A percentile compares a stretch with the other conserved stretches of the same genome.
Evolutionary conservation across 2,329 filamentous ascomycete species (phyloP).

Genomic region (Fusarium setosum): DNA sequence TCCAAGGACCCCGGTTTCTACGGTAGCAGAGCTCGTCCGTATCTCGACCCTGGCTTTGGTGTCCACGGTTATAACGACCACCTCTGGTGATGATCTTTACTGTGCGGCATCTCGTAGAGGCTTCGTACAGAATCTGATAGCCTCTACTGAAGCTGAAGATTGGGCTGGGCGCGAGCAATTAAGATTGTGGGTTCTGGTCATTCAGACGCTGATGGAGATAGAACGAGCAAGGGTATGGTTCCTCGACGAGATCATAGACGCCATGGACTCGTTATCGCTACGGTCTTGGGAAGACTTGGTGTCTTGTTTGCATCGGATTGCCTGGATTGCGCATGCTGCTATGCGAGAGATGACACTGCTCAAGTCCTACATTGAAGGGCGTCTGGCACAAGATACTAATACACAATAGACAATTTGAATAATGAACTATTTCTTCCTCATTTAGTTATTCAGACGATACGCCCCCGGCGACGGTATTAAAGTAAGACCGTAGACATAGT

Average conservation of each 20-base stretch:
- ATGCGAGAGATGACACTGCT: constrained; percentile 21
- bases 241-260: constrained; percentile 6
- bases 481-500: too few species aligned
- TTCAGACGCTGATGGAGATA: constrained; percentile 15
- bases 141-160: neutral
- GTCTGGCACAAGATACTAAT: neutral
- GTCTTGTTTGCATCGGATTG: constrained; percentile 1
- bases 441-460: too few species aligned
- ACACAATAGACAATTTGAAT: too few species aligned
- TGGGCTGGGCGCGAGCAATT: constrained; percentile 16
- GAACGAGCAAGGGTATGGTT: constrained; percentile 12
- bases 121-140: neutral
- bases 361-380: constrained; percentile 5
- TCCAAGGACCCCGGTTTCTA: neutral
- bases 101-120: neutral
- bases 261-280: neutral
- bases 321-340: constrained; percentile 23
- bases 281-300: constrained; percentile 15
- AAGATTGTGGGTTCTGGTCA: constrained; percentile 26
- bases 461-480: too few species aligned
- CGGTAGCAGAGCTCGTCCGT: constrained; percentile 28
- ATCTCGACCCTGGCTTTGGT: constrained; percentile 13
- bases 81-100: constrained; percentile 22
- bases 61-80: constrained; percentile 16
- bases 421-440: too few species aligned